Evolutionary conservation across 257 asterid species (phyloP), one percentile per base, ranked within the genome.

Genomic region (Solanum pennellii): DNA sequence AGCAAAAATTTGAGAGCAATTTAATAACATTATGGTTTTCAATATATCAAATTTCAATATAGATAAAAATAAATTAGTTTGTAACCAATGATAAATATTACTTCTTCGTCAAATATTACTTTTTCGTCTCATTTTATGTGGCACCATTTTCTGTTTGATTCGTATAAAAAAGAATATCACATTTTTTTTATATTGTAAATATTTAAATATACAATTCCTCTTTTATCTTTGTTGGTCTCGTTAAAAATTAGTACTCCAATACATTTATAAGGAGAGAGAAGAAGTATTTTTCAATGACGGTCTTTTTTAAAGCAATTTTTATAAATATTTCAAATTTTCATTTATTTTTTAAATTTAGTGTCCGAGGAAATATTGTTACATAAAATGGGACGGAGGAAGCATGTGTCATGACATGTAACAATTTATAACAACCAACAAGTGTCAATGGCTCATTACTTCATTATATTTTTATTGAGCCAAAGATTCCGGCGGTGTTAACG

Each of bases 401-500:
- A 37, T 37, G 1, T 37, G 39, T 37, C 1, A 37, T 37, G 39
- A 2, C 9, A 41, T 1, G 66, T 21, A 59, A 59, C 66, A 59
- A 59, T 12, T 20, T 20, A 20, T 59, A 20, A 18, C 5, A 73
- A 35, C 16, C 15, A 39, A 35, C 82, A 74, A 37, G 11, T 1
- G 6, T 16, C 84, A 80, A 80, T 45, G 84, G 25, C 16, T 80
- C 42, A 45, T 80, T 12, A 73, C 23, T 20, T 86, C 3, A 65
- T 25, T 65, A 12, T 65, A 1, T 62, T 49, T 18, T 6, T 18
- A 29, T 47, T 31, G 1, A 49, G 0, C 84, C 89, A 23, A 7
- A 47, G 87, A 83, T 72, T 73, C 71, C 72, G 85, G 79, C 82
- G 76, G 35, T n/a, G 27, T 29, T 41, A 71, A 74, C 87, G 87